Conservation (phyloP, 306 rosid genomes). For the Pyrus communis region DNA sequence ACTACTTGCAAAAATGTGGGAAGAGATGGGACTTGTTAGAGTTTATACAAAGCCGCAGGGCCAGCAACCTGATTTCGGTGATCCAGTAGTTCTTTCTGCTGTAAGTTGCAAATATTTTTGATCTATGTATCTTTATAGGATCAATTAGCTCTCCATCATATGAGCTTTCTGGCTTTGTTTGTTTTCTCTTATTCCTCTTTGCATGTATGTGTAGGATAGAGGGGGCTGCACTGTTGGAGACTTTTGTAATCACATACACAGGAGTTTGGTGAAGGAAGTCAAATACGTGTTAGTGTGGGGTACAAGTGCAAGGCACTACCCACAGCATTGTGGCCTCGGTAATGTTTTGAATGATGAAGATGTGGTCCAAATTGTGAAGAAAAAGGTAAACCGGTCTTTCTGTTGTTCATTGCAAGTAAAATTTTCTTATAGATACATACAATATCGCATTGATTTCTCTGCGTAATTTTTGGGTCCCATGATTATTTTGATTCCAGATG, state of each 20-base stretch:
- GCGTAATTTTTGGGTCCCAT: too few relatives aligned
- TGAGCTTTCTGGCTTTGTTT: background rate
- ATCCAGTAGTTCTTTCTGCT: constrained; percentile 91
- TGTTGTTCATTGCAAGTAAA: background rate
- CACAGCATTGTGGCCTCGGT: constrained; percentile 89
- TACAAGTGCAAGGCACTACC: constrained; percentile 86
- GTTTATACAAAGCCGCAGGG: constrained; percentile 99
- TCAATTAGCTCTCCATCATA: background rate
- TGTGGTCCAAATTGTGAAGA: constrained; percentile 97
- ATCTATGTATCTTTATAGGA: background rate
- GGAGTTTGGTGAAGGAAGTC: constrained; percentile 94
- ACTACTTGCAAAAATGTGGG: constrained; percentile 96
- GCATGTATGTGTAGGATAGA: constrained; percentile 59
- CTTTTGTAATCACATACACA: constrained; percentile 94
- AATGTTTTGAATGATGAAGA: constrained; percentile 80
- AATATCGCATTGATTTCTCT: background rate
- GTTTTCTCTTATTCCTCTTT: constrained; percentile 16
- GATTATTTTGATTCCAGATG: background rate
- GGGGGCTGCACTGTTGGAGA: constrained; percentile 97
- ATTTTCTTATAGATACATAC: too few relatives aligned
- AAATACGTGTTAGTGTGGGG: constrained; percentile 99
- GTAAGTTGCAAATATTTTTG: constrained; percentile 43
- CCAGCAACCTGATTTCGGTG: constrained; percentile 94
- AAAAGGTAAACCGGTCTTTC: constrained; percentile 52
- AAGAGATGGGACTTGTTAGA: constrained; percentile 97